Evolutionary conservation across 345 rosid species (phyloP).

Genomic region (Fremontodendron californicum): DNA sequence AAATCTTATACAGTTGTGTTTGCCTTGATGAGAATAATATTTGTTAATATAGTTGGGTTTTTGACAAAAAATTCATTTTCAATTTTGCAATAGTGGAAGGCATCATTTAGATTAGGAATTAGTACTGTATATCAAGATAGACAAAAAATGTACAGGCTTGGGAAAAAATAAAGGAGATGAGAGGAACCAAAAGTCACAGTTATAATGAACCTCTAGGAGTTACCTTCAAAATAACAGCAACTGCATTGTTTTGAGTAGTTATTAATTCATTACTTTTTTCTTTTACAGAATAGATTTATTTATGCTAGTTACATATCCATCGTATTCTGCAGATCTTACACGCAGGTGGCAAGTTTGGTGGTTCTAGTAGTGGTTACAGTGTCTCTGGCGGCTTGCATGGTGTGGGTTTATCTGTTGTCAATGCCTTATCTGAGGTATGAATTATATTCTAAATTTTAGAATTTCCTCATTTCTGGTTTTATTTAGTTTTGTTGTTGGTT

Average conservation of each 20-base stretch:
- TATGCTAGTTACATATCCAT: slow-evolving; percentile 4
- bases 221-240: background rate
- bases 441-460: slow-evolving; percentile 7
- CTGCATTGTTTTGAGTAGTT: background rate
- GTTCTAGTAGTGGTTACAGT: slow-evolving; percentile 88
- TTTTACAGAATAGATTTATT: background rate
- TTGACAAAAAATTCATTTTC: background rate
- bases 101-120: background rate
- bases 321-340: slow-evolving; percentile 71
- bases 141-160: background rate
- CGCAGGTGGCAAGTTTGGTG: slow-evolving; percentile 99
- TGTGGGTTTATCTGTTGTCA: slow-evolving; percentile 97
- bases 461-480: background rate
- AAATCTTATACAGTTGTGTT: background rate
- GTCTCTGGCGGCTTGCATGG: slow-evolving; percentile 99
- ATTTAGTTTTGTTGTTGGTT: background rate
- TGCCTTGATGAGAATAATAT: background rate
- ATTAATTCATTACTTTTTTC: background rate
- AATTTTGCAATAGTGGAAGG: background rate
- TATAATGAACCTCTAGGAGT: background rate
- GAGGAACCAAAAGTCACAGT: background rate
- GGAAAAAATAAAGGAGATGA: background rate
- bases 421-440: slow-evolving; percentile 93
- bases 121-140: background rate
- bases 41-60: background rate